phyloP scores from a whole-genome alignment of 1,284 basidiomycete genomes.

The Erythrobasidium hasegawianum region DNA sequence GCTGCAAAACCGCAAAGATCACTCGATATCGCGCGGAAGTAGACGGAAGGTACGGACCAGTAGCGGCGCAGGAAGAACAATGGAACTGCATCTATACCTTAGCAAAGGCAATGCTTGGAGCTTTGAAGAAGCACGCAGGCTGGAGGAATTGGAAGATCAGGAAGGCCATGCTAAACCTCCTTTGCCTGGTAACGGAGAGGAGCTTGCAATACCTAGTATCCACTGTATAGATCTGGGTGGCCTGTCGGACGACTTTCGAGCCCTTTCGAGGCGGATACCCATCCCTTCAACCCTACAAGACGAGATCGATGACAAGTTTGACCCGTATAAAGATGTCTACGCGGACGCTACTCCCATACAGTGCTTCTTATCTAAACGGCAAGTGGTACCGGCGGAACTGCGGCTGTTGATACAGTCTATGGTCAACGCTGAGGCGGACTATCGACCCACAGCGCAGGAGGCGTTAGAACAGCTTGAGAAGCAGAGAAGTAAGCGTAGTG shows the following conservation, averaged over 20 bases:
- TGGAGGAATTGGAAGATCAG: constrained; percentile 28
- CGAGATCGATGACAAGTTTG: background rate
- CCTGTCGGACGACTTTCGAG: background rate
- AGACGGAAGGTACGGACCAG: constrained; percentile 19
- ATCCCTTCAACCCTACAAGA: background rate
- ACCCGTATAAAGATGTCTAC: constrained; percentile 3
- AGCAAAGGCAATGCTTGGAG: constrained; percentile 31
- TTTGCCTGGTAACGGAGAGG: background rate
- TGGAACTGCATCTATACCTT: constrained; percentile 27
- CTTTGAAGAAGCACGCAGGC: constrained; percentile 17
- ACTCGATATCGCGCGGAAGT: background rate
- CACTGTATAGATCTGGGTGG: background rate
- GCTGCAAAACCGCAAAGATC: background rate
- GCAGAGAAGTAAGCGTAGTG: too few species aligned
- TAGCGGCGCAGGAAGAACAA: constrained; percentile 20
- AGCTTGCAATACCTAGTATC: background rate
- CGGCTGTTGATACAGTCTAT: constrained; percentile 16
- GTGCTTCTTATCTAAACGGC: background rate
- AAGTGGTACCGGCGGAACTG: background rate
- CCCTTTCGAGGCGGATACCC: background rate
- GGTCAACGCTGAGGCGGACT: constrained; percentile 5
- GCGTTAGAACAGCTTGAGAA: background rate
- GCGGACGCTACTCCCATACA: constrained; percentile 18
- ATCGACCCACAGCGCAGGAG: constrained; percentile 6
- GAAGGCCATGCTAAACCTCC: background rate